phyloP scores from a whole-genome alignment of 306 rosid genomes.

The Morella rubra region DNA sequence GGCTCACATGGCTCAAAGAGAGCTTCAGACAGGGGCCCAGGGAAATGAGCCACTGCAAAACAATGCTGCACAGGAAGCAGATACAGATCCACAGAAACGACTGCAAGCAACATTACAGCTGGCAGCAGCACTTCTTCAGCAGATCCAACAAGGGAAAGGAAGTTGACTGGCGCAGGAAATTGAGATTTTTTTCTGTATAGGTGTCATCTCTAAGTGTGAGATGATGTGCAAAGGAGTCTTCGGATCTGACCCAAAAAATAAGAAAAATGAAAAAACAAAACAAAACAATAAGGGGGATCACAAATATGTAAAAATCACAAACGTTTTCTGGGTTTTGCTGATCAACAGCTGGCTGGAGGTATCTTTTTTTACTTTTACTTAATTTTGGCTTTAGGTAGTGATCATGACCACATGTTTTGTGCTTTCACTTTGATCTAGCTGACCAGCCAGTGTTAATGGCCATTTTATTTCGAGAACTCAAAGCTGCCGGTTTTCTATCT shows the following conservation, averaged over 20 bases:
- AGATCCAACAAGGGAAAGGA: conserved; percentile 86
- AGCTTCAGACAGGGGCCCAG: conserved; percentile 48
- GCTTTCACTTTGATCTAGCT: background rate
- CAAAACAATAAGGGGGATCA: background rate
- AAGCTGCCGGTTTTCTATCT: background rate
- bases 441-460: background rate
- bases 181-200: background rate
- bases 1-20: conserved; percentile 56
- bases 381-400: background rate
- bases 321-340: background rate
- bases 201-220: background rate
- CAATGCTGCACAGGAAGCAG: conserved; percentile 44
- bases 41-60: conserved; percentile 52
- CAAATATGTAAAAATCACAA: background rate
- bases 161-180: conserved; percentile 37
- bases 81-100: conserved; percentile 81
- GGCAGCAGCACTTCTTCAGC: conserved; percentile 93
- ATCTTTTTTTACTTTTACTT: background rate
- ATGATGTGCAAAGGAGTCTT: background rate
- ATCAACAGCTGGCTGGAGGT: background rate
- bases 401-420: background rate
- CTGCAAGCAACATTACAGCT: conserved; percentile 90
- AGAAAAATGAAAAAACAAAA: background rate
- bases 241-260: background rate
- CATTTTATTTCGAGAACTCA: background rate